These are phyloP conservation scores for Leucoagaricus sp. DNA, from an alignment of 1,284 basidiomycete species.

Conservation along the genomic window DNA sequence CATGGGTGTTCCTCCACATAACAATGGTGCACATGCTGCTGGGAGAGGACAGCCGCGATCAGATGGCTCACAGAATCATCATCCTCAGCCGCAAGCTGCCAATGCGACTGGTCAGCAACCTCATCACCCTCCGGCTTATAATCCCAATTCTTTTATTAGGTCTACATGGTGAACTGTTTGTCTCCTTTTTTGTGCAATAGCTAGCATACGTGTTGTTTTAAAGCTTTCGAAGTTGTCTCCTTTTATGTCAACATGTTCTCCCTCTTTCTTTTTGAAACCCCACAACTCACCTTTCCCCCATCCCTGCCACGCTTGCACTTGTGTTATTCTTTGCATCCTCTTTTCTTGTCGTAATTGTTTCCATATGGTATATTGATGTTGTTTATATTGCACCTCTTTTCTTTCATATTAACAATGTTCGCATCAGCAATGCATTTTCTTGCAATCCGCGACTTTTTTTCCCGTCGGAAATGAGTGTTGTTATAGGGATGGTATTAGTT, in stretches of 20 bases:
- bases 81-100: conserved; percentile 28
- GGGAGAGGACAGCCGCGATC: conserved; percentile 40
- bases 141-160: conserved; percentile 40
- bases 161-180: conserved; percentile 40
- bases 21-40: conserved; percentile 23
- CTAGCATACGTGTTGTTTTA: conserved; percentile 12
- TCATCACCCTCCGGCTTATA: conserved; percentile 30
- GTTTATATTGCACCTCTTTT: conserved; percentile 29
- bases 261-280: conserved; percentile 11
- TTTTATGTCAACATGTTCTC: conserved; percentile 14
- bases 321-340: conserved; percentile 23
- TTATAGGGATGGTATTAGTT: conserved; percentile 13
- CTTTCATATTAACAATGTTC: no score
- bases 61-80: conserved; percentile 33
- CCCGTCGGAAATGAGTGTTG: background rate
- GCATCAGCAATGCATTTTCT: no score
- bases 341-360: conserved; percentile 22
- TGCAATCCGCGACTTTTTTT: no score
- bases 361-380: conserved; percentile 38
- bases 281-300: background rate
- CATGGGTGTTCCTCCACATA: conserved; percentile 14
- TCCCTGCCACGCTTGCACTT: conserved; percentile 20
- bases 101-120: conserved; percentile 23
- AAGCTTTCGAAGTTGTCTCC: conserved; percentile 14
- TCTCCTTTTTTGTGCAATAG: conserved; percentile 13